Evolutionary conservation across 2,329 filamentous ascomycete species (phyloP).

Genomic region (Dactylellina drechsleri): DNA sequence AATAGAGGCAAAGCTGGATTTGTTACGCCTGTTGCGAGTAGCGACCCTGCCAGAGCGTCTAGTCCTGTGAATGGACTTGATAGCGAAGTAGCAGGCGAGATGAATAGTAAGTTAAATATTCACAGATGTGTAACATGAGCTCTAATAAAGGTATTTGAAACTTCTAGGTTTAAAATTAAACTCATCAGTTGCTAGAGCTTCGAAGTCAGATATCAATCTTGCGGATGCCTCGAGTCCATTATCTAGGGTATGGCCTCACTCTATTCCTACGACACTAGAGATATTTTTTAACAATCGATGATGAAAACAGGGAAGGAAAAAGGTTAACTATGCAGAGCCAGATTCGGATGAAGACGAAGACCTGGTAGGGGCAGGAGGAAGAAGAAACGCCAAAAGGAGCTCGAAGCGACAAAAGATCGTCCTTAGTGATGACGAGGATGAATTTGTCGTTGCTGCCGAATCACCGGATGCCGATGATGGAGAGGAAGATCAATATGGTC

Average conservation of each 20-base stretch:
- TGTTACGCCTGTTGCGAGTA: conserved; percentile 44
- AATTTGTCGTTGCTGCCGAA: conserved; percentile 70
- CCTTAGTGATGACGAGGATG: conserved; percentile 74
- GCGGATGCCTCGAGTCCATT: conserved; percentile 49
- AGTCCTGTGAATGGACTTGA: conserved; percentile 41
- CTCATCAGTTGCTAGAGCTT: conserved; percentile 33
- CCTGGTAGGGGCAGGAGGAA: conserved; percentile 61
- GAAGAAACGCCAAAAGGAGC: conserved; percentile 67
- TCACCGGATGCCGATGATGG: conserved; percentile 73
- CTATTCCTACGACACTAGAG: neutral
- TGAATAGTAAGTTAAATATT: conserved; percentile 30
- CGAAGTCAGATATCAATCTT: conserved; percentile 31
- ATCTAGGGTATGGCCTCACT: conserved; percentile 26
- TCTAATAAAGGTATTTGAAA: neutral
- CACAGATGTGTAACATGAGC: neutral
- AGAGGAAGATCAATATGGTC: conserved; percentile 59
- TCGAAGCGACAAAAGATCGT: conserved; percentile 70
- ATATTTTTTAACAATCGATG: neutral
- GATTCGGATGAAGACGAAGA: conserved; percentile 79
- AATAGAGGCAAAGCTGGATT: conserved; percentile 32
- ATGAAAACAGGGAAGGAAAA: conserved; percentile 67
- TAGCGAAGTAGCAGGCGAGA: conserved; percentile 38
- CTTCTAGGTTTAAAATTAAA: conserved; percentile 38
- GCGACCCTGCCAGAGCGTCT: conserved; percentile 44
- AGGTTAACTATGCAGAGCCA: conserved; percentile 84